These are phyloP conservation scores for Diaporthe sp. DNA, from an alignment of 2,329 filamentous ascomycete species.

Conservation along the genomic window DNA sequence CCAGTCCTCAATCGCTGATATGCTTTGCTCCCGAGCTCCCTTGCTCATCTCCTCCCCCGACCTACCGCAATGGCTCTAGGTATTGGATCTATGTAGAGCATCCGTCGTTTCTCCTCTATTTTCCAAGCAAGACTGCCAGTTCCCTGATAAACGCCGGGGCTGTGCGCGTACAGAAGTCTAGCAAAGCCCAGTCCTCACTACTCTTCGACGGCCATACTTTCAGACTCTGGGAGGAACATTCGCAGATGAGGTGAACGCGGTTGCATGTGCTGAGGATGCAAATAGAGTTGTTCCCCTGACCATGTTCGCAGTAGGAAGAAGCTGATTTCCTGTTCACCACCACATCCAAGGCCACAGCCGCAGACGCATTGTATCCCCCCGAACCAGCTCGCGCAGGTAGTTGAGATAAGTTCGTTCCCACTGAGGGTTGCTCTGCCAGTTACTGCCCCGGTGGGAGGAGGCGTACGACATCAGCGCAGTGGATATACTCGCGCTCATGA, in stretches of 20 bases:
- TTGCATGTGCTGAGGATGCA: not conserved
- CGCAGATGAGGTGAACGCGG: too few relatives aligned
- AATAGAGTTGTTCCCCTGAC: not conserved
- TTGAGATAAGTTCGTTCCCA: not conserved
- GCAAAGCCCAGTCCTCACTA: too few relatives aligned
- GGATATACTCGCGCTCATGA: not conserved
- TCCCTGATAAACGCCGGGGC: fast-evolving
- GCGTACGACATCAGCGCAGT: not conserved
- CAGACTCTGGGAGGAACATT: too few relatives aligned
- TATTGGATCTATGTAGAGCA: too few relatives aligned
- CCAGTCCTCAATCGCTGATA: not conserved
- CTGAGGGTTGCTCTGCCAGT: not conserved
- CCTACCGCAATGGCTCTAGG: not conserved
- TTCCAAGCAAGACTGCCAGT: too few relatives aligned
- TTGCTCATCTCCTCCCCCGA: too few relatives aligned
- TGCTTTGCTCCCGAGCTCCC: not conserved
- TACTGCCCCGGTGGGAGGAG: not conserved
- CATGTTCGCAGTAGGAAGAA: not conserved
- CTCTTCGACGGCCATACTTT: too few relatives aligned
- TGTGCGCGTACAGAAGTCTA: too few relatives aligned
- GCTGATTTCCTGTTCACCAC: not conserved
- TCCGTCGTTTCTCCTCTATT: too few relatives aligned
- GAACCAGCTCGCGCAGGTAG: not conserved
- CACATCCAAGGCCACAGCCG: not conserved
- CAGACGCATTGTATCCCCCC: not conserved